Conservation (phyloP, 2,329 filamentous ascomycete species). For the Blastomyces emzantsi region DNA sequence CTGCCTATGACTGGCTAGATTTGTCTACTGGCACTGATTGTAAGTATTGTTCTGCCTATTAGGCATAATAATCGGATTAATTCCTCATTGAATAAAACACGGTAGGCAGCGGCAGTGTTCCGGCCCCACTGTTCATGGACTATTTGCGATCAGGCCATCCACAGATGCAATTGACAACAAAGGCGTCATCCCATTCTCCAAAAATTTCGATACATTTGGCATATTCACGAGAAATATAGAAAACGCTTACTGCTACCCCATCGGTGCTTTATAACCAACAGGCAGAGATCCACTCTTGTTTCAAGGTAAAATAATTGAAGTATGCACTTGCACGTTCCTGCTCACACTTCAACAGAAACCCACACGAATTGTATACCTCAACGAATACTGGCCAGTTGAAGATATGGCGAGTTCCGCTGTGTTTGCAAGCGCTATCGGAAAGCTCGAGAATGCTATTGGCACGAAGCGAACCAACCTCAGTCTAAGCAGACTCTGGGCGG, state of each 20-base stretch:
- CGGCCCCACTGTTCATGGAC: conserved; percentile 23
- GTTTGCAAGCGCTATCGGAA: not conserved
- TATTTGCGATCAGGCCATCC: conserved; percentile 24
- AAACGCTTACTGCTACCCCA: conserved; percentile 10
- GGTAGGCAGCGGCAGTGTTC: conserved; percentile 23
- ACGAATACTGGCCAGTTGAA: conserved; percentile 4
- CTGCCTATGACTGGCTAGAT: conserved; percentile 30
- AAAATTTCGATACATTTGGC: conserved; percentile 25
- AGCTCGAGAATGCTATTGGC: not conserved
- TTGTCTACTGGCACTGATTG: conserved; percentile 25
- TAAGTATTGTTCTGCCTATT: not conserved
- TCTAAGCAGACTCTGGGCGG: not conserved
- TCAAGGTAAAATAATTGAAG: not conserved
- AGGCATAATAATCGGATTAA: not conserved
- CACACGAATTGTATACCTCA: not conserved
- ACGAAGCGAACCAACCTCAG: not conserved
- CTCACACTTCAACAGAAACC: not conserved
- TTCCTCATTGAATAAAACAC: not conserved
- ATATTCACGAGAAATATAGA: conserved; percentile 24
- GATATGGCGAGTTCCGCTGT: not conserved
- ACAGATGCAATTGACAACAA: conserved; percentile 18
- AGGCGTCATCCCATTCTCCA: conserved; percentile 22
- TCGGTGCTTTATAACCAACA: not conserved
- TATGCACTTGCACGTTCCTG: not conserved
- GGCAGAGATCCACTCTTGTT: not conserved